phyloP scores from a whole-genome alignment of 2,329 filamentous ascomycete species.

The Verticillium alfalfae region DNA sequence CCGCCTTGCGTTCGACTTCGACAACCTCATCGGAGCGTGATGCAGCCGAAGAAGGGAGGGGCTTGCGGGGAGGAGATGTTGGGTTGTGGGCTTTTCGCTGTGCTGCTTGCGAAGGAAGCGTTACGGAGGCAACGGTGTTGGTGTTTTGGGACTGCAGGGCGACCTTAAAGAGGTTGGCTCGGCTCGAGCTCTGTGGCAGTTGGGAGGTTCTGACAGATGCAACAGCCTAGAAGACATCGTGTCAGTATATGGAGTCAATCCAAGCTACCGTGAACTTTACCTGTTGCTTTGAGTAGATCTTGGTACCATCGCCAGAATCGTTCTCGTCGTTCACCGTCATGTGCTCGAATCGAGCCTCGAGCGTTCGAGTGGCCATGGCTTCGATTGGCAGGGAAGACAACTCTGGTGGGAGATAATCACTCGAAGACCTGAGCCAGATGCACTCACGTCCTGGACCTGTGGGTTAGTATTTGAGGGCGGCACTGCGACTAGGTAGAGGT shows the following conservation, averaged over 20 bases:
- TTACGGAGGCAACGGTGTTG: slow-evolving; percentile 60
- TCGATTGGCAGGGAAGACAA: not conserved
- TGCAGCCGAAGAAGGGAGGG: slow-evolving; percentile 33
- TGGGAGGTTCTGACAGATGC: slow-evolving; percentile 40
- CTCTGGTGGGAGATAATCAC: not conserved
- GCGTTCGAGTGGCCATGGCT: slow-evolving; percentile 65
- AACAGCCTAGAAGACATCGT: slow-evolving; percentile 18
- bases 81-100: slow-evolving; percentile 43
- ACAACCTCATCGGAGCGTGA: slow-evolving; percentile 43
- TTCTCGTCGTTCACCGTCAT: slow-evolving; percentile 89
- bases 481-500: not conserved
- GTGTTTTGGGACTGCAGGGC: slow-evolving; percentile 74
- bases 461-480: not conserved
- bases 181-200: slow-evolving; percentile 48
- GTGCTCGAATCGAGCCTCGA: slow-evolving; percentile 86
- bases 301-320: slow-evolving; percentile 50
- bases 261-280: slow-evolving; percentile 34
- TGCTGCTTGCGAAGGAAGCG: slow-evolving; percentile 60
- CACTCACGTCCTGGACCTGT: not conserved
- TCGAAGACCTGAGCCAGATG: not conserved
- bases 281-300: slow-evolving; percentile 68
- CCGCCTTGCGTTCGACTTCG: slow-evolving; percentile 43
- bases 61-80: slow-evolving; percentile 48
- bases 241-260: not conserved
- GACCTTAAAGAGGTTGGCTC: slow-evolving; percentile 81